phyloP scores from a whole-genome alignment of 2,329 filamentous ascomycete genomes.

The Emydomyces testavorans region DNA sequence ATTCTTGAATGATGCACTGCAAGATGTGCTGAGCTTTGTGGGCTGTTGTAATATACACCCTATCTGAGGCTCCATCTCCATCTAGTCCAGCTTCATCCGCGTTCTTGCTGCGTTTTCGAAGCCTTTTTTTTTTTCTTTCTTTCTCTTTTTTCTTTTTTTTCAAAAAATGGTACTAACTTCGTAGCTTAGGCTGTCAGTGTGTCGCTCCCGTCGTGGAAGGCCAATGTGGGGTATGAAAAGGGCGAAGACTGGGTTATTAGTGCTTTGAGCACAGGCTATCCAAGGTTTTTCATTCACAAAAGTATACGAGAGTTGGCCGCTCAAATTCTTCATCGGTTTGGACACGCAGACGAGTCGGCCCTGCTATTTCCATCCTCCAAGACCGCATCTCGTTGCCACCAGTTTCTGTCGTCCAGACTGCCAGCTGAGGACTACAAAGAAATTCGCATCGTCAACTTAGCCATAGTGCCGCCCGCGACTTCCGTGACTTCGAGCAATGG shows the following conservation, averaged over 20 bases:
- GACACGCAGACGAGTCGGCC: conserved; percentile 48
- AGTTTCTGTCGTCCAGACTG: conserved; percentile 52
- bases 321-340: conserved; percentile 53
- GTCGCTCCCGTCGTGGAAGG: conserved; percentile 82
- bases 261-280: conserved; percentile 83
- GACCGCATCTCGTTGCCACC: conserved; percentile 59
- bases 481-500: conserved; percentile 42
- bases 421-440: conserved; percentile 34
- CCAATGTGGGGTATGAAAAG: conserved; percentile 90
- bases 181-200: conserved; percentile 76
- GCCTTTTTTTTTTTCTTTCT: not conserved
- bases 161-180: conserved; percentile 8
- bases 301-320: conserved; percentile 62
- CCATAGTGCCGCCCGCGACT: conserved; percentile 53
- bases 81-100: no score
- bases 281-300: conserved; percentile 86
- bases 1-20: not conserved
- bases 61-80: no score
- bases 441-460: conserved; percentile 42
- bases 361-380: conserved; percentile 70
- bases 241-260: conserved; percentile 75
- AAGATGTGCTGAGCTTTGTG: no score
- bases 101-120: no score
- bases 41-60: no score
- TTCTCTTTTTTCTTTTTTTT: not conserved